Base-by-base conservation (phyloP, 305 asterid genomes). In the Fraxinus baroniana region DNA sequence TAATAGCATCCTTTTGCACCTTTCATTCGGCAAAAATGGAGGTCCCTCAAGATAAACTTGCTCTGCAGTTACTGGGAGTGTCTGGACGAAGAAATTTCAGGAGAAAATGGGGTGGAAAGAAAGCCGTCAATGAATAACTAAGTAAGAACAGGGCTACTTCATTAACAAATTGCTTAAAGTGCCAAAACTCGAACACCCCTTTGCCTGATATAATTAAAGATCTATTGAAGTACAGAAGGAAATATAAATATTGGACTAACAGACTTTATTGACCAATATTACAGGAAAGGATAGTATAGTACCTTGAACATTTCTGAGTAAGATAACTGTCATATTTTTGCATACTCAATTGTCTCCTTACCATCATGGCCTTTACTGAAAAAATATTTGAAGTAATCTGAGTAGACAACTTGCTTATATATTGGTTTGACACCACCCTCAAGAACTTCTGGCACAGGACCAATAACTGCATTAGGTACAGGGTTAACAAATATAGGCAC, bases 321-420 rank as follows among this genome's bases (percentile, higher is more conserved):
- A 62, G 30, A 24, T 62, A 39, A 30, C 7, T 7, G 5, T 91
- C 89, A 90, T 13, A 88, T 39, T 82, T 85, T 89, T 12, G 88
- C 94, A 83, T 36, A 90, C 52, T 92, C 90, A 36, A 92, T 75
- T 3, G 94, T 83, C 32, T 78, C 78, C 83, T 90, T 92, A 26
- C 95, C 93, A 68, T 90, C 91, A 70, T 88, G 94, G 6, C 87
- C 91, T 83, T 88, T 90, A 62, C 93, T 74, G 78, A 89, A 89
- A 87, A 92, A 92, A 85, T 88, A 81, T 77, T 82, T 85, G 83
- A 89, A 89, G 75, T 92, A 90, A 80, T 92, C 95, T 0, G 88
- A 83, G 85, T 66, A 89, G 7, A 82, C 52, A 24, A 92, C 78
- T 2, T 83, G 85, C 81, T 83, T 90, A 76, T 92, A 92, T 20